Percentiles rank a stretch among this genome's conserved stretches.
phyloP scores from a whole-genome alignment of 768 basidiomycete species.

The Trametes cingulata region DNA sequence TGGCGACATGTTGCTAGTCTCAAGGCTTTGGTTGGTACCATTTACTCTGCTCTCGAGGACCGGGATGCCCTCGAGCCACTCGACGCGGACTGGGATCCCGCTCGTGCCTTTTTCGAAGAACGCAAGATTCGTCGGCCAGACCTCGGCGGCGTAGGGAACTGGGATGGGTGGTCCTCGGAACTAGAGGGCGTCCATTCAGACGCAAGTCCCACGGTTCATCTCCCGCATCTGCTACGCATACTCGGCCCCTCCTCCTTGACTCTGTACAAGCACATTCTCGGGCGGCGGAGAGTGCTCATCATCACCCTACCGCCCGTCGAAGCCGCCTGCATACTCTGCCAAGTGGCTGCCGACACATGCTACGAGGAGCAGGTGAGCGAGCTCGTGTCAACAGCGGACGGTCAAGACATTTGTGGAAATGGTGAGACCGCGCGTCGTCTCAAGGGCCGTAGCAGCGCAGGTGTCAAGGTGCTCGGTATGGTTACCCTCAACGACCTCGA shows the following conservation, averaged over 20 bases:
- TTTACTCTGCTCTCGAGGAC: constrained; percentile 54
- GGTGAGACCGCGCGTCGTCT: constrained; percentile 25
- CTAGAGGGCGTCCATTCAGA: constrained; percentile 47
- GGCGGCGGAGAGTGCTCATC: constrained; percentile 73
- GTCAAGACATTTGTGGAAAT: constrained; percentile 9
- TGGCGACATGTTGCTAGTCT: constrained; percentile 72
- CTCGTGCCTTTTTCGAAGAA: constrained; percentile 63
- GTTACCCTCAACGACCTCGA: constrained; percentile 76
- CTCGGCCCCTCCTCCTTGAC: constrained; percentile 79
- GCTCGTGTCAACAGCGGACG: background rate
- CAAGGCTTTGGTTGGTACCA: constrained; percentile 54
- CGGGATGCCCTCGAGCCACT: constrained; percentile 49
- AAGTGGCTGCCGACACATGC: constrained; percentile 61
- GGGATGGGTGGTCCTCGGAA: constrained; percentile 71
- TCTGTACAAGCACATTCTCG: constrained; percentile 77
- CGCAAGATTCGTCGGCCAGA: constrained; percentile 52
- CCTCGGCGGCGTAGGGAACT: constrained; percentile 56
- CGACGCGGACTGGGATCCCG: constrained; percentile 65
- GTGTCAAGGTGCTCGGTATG: constrained; percentile 74
- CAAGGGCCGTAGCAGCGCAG: constrained; percentile 46
- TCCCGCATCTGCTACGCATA: constrained; percentile 74
- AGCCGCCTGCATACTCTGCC: constrained; percentile 70
- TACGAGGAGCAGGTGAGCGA: constrained; percentile 42
- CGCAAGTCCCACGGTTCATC: constrained; percentile 62
- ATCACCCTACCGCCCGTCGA: constrained; percentile 82